phyloP scores from a whole-genome alignment of 2,329 filamentous ascomycete species.

The Colletotrichum camelliae region DNA sequence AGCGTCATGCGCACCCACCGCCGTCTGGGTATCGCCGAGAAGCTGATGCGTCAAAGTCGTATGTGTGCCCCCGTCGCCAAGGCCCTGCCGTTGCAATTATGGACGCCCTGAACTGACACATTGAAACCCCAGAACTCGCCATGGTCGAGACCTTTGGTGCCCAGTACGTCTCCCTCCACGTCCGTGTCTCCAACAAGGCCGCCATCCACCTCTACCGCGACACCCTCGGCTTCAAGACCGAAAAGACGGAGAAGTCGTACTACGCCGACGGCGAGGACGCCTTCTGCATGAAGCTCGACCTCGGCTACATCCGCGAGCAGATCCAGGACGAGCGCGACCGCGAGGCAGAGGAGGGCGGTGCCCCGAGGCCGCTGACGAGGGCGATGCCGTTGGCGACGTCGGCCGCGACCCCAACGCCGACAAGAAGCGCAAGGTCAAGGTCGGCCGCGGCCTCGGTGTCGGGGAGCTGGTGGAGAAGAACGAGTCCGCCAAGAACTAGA shows the following conservation, averaged over 20 bases:
- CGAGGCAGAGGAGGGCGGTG: constrained; percentile 47
- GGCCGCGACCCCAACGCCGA: constrained; percentile 57
- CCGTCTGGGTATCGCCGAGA: constrained; percentile 90
- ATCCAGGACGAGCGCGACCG: constrained; percentile 46
- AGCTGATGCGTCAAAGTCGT: constrained; percentile 97
- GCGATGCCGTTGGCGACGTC: constrained; percentile 71
- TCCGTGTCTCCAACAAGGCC: constrained; percentile 90
- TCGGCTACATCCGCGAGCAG: constrained; percentile 64
- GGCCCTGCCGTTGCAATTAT: neutral
- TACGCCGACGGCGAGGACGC: constrained; percentile 98
- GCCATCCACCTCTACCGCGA: constrained; percentile 92
- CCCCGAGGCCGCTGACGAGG: constrained; percentile 58
- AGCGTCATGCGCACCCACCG: constrained; percentile 97
- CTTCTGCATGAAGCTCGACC: constrained; percentile 89
- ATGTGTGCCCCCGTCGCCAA: constrained; percentile 43
- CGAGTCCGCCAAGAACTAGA: constrained; percentile 58
- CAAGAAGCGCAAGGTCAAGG: constrained; percentile 83
- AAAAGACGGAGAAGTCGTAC: constrained; percentile 87
- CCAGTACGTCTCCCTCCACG: constrained; percentile 93
- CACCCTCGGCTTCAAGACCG: constrained; percentile 86
- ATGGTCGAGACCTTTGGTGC: constrained; percentile 96
- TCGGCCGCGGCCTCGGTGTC: constrained; percentile 81
- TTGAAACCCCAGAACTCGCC: constrained; percentile 67
- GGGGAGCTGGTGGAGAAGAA: constrained; percentile 77
- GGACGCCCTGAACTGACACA: neutral